These are phyloP conservation scores for Hemerocallis citrina DNA, from an alignment of 106 monocot genomes.

Conservation along the genomic window DNA sequence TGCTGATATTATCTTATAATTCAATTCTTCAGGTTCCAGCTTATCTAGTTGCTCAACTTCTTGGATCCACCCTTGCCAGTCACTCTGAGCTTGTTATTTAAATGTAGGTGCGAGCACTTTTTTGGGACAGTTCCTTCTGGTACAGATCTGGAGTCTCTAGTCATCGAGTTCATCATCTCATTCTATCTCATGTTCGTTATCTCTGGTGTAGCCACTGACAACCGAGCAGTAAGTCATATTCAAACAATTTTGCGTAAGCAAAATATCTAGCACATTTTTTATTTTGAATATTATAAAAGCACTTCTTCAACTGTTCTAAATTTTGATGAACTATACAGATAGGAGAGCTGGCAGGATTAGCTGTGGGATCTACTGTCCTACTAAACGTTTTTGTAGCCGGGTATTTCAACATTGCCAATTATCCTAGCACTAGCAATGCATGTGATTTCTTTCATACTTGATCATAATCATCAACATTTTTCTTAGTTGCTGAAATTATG, in stretches of 20 bases:
- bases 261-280: neutral
- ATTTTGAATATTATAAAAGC: neutral
- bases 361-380: slow-evolving; percentile 71
- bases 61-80: slow-evolving; percentile 66
- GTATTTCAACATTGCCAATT: slow-evolving; percentile 21
- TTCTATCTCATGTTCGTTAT: slow-evolving; percentile 96
- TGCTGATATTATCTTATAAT: too few relatives aligned
- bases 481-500: neutral
- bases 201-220: slow-evolving; percentile 86
- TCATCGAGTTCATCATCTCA: slow-evolving; percentile 72
- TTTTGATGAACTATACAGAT: slow-evolving; percentile 29
- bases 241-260: too few relatives aligned
- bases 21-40: slow-evolving; percentile 33
- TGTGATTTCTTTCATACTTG: too few relatives aligned
- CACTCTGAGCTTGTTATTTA: slow-evolving; percentile 60
- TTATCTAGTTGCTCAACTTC: slow-evolving; percentile 57
- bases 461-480: too few relatives aligned
- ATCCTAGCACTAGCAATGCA: too few relatives aligned
- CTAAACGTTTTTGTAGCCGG: slow-evolving; percentile 66
- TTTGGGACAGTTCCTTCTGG: slow-evolving; percentile 61
- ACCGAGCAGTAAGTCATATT: slow-evolving; percentile 50
- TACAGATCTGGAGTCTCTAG: slow-evolving; percentile 58
- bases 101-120: slow-evolving; percentile 35
- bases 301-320: neutral
- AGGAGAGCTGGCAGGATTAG: slow-evolving; percentile 76